phyloP scores from a whole-genome alignment of 352 stramenopile species.

The Globisporangium nodosum region DNA sequence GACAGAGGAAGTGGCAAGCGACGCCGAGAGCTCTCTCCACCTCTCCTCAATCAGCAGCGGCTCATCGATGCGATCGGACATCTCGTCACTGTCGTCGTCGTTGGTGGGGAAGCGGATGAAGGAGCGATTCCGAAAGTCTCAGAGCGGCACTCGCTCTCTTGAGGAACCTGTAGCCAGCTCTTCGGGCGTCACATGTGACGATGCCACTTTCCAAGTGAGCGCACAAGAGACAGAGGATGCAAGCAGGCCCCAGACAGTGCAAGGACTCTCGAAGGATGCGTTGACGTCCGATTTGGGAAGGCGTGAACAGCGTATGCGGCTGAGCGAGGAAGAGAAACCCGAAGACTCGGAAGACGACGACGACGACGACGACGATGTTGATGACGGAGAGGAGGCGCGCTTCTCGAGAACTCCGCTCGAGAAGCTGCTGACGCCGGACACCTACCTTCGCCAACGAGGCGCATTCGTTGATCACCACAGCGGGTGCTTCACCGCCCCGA shows the following conservation, averaged over 20 bases:
- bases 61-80: slow-evolving; percentile 29
- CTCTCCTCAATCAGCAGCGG: slow-evolving; percentile 67
- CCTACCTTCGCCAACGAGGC: slow-evolving; percentile 39
- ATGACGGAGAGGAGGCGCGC: slow-evolving; percentile 1
- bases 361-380: slow-evolving; percentile 7
- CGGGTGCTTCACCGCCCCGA: slow-evolving; percentile 41
- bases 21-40: slow-evolving; percentile 42
- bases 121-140: not conserved
- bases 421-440: slow-evolving; percentile 34
- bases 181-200: not conserved
- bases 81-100: slow-evolving; percentile 67
- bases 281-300: not conserved
- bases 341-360: slow-evolving; percentile 11
- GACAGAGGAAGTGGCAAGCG: slow-evolving; percentile 1
- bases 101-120: slow-evolving; percentile 22
- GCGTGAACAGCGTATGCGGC: not conserved
- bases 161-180: not conserved
- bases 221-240: not conserved
- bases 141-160: not conserved
- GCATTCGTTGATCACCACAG: slow-evolving; percentile 41
- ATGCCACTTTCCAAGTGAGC: not conserved
- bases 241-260: not conserved
- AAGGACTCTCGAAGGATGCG: not conserved
- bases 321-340: not conserved
- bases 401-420: slow-evolving; percentile 8